Base-by-base conservation (phyloP, 208 protist genomes). In the Leishmania major region DNA sequence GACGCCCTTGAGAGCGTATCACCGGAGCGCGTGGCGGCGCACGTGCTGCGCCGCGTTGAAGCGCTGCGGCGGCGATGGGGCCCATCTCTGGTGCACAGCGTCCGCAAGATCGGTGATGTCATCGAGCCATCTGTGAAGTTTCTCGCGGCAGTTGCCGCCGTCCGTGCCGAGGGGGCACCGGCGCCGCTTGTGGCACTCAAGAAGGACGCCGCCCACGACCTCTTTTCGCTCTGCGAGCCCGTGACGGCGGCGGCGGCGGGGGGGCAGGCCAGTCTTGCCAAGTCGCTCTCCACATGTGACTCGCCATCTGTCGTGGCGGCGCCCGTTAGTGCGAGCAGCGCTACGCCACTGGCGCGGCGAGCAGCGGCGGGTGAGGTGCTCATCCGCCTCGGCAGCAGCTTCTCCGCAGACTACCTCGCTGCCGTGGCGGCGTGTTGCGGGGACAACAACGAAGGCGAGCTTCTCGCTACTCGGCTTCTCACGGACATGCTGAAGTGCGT, bases 391-490 rank as follows among this genome's bases (percentile, higher is more conserved):
- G 86, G 83, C n/a, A 70, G 87, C 70, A 92, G 84, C 82, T 97
- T 90, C 83, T 83, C 74, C 15, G 89, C 92, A 17, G 92, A 96
- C 47, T 97, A 92, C 84, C 81, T 95, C 43, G 78, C 92, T 28
- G 88, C 87, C 19, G 81, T 96, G 59, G 90, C 92, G 17, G 78
- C 86, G 64, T 85, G 92, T 84, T 92, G 89, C 62, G 95, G 95
- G 13, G 93, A 96, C 75, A 85, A 87, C 77, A 89, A 84, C 75
- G 92, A 95, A 37, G 95, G 95, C 2, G 88, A 88, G 75, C 83
- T 96, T 17, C 81, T 95, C 37, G 90, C 92, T 17, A 92, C 93
- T 13, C 86, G 91, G 45, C 83, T 97, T 47, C 64, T 95, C 57
- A 86, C 85, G 11, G 93, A 96, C 78, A 90, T 81, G 31, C 74